A percentile compares a stretch with the other conserved stretches of the same genome.
Conservation (phyloP, 495 filamentous ascomycete species). For the Penicillium tannophilum region DNA sequence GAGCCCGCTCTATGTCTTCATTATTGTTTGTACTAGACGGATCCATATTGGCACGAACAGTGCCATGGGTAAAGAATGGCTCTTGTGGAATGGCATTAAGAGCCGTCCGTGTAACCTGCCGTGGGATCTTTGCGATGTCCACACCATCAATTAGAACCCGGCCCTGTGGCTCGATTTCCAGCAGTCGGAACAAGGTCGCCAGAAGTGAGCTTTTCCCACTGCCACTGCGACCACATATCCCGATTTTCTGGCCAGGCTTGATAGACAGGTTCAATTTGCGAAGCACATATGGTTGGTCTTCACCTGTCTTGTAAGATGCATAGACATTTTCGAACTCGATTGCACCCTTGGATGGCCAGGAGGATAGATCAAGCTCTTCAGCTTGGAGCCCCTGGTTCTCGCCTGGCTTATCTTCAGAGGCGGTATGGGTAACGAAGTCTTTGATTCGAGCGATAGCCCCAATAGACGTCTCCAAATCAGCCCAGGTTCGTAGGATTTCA, state of each 20-base stretch:
- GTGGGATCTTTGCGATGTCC: slow-evolving; percentile 14
- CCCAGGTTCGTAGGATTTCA: slow-evolving; percentile 9
- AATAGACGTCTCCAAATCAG: slow-evolving; percentile 26
- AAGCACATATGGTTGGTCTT: slow-evolving; percentile 1
- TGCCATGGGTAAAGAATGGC: slow-evolving; percentile 33
- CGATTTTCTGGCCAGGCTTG: slow-evolving; percentile 8
- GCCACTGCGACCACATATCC: slow-evolving; percentile 30
- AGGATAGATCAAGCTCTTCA: background rate
- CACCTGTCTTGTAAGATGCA: slow-evolving; percentile 10
- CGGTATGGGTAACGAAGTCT: slow-evolving; percentile 15
- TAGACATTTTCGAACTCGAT: slow-evolving; percentile 12
- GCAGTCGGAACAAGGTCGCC: slow-evolving; percentile 29
- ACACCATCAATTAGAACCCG: slow-evolving; percentile 16
- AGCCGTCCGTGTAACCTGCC: slow-evolving; percentile 18
- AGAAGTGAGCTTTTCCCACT: slow-evolving; percentile 39
- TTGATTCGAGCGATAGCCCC: slow-evolving; percentile 24
- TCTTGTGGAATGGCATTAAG: slow-evolving; percentile 41
- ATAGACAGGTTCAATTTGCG: slow-evolving; percentile 4
- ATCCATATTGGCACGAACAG: slow-evolving; percentile 36
- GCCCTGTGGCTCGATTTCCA: slow-evolving; percentile 26
- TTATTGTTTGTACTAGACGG: slow-evolving; percentile 17
- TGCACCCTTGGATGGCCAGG: slow-evolving; percentile 8
- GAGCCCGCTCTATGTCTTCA: slow-evolving; percentile 21
- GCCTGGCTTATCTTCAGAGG: slow-evolving; percentile 5
- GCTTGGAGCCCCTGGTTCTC: background rate